Evolutionary conservation across 2,329 filamentous ascomycete species (phyloP).

Genomic region (Biscogniauxia sp.): DNA sequence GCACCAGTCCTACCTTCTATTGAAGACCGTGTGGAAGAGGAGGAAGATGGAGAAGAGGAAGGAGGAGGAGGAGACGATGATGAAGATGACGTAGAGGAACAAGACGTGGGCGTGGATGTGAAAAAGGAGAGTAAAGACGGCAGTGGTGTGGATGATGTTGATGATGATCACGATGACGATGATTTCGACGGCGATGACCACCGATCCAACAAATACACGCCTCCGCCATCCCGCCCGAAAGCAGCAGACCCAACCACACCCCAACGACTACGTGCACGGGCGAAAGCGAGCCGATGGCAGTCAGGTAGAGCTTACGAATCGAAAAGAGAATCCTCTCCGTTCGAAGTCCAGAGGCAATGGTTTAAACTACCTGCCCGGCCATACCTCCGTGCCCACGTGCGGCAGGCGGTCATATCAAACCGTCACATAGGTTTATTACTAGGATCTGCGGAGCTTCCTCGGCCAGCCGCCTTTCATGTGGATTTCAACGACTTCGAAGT

Average conservation of each 20-base stretch:
- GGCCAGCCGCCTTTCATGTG: slow-evolving; percentile 26
- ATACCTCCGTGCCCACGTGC: slow-evolving; percentile 21
- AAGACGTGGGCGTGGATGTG: background rate
- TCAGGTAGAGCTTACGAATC: slow-evolving; percentile 23
- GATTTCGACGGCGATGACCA: background rate
- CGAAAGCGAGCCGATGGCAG: slow-evolving; percentile 29
- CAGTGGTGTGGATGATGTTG: background rate
- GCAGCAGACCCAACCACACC: slow-evolving; percentile 12
- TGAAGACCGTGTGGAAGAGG: slow-evolving; percentile 11
- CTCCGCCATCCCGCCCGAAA: slow-evolving; percentile 9
- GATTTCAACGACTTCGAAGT: slow-evolving; percentile 29
- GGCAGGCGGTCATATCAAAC: slow-evolving; percentile 18
- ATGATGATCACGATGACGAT: background rate
- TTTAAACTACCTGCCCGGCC: slow-evolving; percentile 24
- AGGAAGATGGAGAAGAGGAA: background rate
- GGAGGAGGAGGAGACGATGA: background rate
- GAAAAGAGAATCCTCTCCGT: slow-evolving; percentile 12
- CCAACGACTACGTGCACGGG: slow-evolving; percentile 22
- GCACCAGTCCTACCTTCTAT: slow-evolving; percentile 23
- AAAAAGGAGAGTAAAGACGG: background rate
- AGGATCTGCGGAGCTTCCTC: slow-evolving; percentile 5
- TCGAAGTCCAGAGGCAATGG: slow-evolving; percentile 12
- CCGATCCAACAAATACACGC: background rate
- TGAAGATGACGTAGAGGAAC: background rate
- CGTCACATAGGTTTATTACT: slow-evolving; percentile 11